These are phyloP conservation scores for Exophiala xenobiotica DNA, from an alignment of 2,329 filamentous ascomycete genomes.

Conservation along the genomic window DNA sequence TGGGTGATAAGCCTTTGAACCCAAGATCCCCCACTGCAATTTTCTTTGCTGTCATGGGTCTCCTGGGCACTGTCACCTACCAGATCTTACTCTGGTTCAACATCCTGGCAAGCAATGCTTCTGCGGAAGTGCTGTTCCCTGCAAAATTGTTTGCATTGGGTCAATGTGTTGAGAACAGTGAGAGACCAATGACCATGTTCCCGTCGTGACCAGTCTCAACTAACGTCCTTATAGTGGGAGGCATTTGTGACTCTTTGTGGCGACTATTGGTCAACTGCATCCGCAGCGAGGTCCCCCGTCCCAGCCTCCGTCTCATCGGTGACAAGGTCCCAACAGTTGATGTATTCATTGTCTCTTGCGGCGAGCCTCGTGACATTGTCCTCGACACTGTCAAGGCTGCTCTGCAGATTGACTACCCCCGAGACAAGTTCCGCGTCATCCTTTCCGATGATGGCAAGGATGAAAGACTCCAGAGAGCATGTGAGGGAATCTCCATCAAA, in stretches of 20 bases:
- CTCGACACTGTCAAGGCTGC: slow-evolving; percentile 56
- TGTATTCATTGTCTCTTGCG: slow-evolving; percentile 56
- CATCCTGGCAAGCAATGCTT: background rate
- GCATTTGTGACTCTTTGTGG: slow-evolving; percentile 17
- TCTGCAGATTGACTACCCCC: slow-evolving; percentile 54
- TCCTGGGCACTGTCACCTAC: slow-evolving; percentile 7
- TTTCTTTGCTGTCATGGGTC: background rate
- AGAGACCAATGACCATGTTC: slow-evolving; percentile 7
- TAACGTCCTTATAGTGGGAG: slow-evolving; percentile 11
- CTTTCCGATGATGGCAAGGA: slow-evolving; percentile 51
- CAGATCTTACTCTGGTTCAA: slow-evolving; percentile 8
- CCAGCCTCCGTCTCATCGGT: slow-evolving; percentile 21
- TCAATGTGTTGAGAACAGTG: slow-evolving; percentile 17
- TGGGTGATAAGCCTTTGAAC: slow-evolving; percentile 8
- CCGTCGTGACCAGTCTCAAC: background rate
- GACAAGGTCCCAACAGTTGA: slow-evolving; percentile 55
- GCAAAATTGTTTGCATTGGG: slow-evolving; percentile 11
- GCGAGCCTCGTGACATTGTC: slow-evolving; percentile 56
- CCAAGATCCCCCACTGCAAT: slow-evolving; percentile 1
- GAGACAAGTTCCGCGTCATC: slow-evolving; percentile 52
- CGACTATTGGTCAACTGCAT: slow-evolving; percentile 38
- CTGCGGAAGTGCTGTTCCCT: background rate
- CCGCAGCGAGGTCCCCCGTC: slow-evolving; percentile 50
- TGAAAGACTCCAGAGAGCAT: slow-evolving; percentile 36
- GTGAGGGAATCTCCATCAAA: slow-evolving; percentile 36